Percentiles rank a stretch among this genome's conserved stretches.
Evolutionary conservation across 371 early-diverging fungal genomes (phyloP).

Genomic region (Actinomucor elegans): DNA sequence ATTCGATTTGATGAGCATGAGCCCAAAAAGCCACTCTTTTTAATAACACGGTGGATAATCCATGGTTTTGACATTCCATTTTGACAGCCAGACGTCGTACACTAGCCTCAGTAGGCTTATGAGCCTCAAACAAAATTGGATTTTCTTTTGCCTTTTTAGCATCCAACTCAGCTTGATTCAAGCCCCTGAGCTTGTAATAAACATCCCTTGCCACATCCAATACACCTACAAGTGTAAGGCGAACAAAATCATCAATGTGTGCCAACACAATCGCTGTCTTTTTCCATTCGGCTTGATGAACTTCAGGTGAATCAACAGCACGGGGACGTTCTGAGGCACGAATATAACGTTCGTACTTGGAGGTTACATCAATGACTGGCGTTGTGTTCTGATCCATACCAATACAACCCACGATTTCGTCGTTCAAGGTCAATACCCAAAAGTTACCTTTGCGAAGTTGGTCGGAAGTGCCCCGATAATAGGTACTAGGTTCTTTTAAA

Average conservation of each 20-base stretch:
- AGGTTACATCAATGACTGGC: constrained; percentile 16
- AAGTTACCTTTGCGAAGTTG: constrained; percentile 34
- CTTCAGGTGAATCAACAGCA: constrained; percentile 24
- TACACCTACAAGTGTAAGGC: constrained; percentile 19
- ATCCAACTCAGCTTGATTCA: not conserved
- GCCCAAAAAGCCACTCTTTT: constrained; percentile 53
- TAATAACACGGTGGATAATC: constrained; percentile 43
- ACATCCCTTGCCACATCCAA: constrained; percentile 20
- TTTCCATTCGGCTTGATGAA: constrained; percentile 37
- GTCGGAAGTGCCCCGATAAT: constrained; percentile 34
- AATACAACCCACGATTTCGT: constrained; percentile 43
- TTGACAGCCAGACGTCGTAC: constrained; percentile 47
- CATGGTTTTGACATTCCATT: constrained; percentile 45
- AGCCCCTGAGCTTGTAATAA: constrained; percentile 5
- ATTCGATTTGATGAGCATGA: constrained; percentile 44
- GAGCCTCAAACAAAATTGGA: constrained; percentile 30
- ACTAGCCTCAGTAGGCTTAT: constrained; percentile 44
- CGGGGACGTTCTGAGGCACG: constrained; percentile 27
- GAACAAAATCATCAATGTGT: constrained; percentile 33
- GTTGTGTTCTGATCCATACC: constrained; percentile 37
- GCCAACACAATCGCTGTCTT: constrained; percentile 27
- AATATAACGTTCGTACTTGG: not conserved
- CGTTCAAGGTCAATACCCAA: constrained; percentile 50
- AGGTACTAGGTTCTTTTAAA: constrained; percentile 34
- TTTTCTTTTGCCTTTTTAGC: not conserved